A percentile compares a stretch with the other conserved stretches of the same genome.
phyloP scores from a whole-genome alignment of 495 filamentous ascomycete genomes.

The Neurospora cerealis region DNA sequence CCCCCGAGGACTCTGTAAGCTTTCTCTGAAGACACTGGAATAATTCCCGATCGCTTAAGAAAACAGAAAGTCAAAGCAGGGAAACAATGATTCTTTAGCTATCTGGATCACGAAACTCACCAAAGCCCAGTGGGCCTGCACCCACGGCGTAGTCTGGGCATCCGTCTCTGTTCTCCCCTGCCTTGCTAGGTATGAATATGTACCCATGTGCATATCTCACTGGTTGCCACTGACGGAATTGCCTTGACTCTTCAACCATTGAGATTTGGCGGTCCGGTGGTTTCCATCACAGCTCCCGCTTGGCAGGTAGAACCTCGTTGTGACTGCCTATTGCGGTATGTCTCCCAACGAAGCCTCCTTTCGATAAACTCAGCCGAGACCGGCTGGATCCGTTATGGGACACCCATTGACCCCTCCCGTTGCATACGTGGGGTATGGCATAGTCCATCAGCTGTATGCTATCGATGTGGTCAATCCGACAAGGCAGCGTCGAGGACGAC shows the following conservation, averaged over 20 bases:
- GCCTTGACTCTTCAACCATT: neutral
- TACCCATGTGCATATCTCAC: neutral
- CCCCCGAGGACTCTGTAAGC: neutral
- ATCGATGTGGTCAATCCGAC: neutral
- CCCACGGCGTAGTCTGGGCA: neutral
- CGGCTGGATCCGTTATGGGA: neutral
- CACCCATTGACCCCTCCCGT: neutral
- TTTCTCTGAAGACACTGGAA: neutral
- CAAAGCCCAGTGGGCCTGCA: neutral
- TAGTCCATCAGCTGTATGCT: neutral
- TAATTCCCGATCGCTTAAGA: neutral
- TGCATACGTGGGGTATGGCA: neutral
- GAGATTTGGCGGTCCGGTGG: neutral
- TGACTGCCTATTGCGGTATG: neutral
- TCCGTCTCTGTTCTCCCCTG: neutral
- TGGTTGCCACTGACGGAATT: neutral
- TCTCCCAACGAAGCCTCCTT: neutral
- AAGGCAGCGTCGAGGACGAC: neutral
- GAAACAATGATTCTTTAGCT: neutral
- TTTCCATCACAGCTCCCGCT: neutral
- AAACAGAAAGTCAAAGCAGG: neutral
- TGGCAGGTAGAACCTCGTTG: neutral
- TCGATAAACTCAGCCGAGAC: neutral
- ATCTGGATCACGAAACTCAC: neutral
- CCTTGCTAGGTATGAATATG: neutral